Evolutionary conservation across 2,329 filamentous ascomycete genomes (phyloP).

Genomic region (Ceratocystis diversiconidia): DNA sequence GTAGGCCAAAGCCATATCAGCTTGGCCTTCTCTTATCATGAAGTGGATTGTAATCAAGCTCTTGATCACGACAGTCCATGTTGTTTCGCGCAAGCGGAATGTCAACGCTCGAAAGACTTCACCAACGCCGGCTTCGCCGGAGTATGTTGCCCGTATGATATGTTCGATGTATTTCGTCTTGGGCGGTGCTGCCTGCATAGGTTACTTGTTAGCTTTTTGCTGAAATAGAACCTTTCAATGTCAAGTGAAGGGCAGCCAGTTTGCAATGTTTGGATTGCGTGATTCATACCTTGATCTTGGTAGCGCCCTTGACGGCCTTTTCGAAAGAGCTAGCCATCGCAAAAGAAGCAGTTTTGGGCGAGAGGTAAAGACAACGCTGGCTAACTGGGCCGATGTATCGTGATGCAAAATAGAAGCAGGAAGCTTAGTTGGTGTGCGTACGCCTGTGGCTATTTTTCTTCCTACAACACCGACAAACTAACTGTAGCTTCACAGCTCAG

Average conservation of each 20-base stretch:
- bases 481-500: slow-evolving; percentile 6
- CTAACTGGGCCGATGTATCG: not conserved
- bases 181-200: slow-evolving; percentile 50
- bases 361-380: slow-evolving; percentile 11
- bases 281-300: slow-evolving; percentile 71
- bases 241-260: not conserved
- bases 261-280: too few relatives aligned
- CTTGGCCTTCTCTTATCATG: slow-evolving; percentile 91
- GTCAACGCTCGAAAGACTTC: slow-evolving; percentile 91
- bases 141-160: slow-evolving; percentile 87
- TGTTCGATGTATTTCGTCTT: slow-evolving; percentile 99
- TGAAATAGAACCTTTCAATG: not conserved
- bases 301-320: slow-evolving; percentile 97
- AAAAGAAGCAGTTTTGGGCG: not conserved
- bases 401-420: not conserved
- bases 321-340: slow-evolving; percentile 79
- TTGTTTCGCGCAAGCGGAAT: slow-evolving; percentile 78
- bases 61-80: slow-evolving; percentile 99
- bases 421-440: not conserved
- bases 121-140: slow-evolving; percentile 83
- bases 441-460: not conserved
- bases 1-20: slow-evolving; percentile 74
- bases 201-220: slow-evolving; percentile 8
- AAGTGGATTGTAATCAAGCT: slow-evolving; percentile 87
- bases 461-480: slow-evolving; percentile 17